Evolutionary conservation across 768 basidiomycete genomes (phyloP).

Genomic region (Mycena crocata): DNA sequence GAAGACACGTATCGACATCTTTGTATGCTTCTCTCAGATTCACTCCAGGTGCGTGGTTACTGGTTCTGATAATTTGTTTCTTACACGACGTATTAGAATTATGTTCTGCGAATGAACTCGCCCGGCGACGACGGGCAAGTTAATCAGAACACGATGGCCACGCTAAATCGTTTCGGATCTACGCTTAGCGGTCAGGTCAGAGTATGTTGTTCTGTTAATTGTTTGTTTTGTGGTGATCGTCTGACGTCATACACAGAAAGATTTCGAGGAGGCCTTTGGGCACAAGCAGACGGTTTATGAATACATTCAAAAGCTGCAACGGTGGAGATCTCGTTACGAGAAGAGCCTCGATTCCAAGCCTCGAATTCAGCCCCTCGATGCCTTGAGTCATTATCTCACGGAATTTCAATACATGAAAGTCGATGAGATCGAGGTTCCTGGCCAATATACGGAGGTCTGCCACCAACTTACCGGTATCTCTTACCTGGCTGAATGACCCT

Average conservation of each 20-base stretch:
- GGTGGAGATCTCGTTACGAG: conserved; percentile 94
- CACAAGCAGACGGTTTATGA: conserved; percentile 84
- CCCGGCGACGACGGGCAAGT: conserved; percentile 78
- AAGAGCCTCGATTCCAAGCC: conserved; percentile 84
- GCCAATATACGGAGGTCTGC: conserved; percentile 95
- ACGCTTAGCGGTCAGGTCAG: conserved; percentile 69
- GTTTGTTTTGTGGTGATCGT: conserved; percentile 4
- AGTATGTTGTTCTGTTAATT: conserved; percentile 54
- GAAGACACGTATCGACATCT: conserved; percentile 95
- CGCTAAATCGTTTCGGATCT: conserved; percentile 67
- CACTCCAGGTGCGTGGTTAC: conserved; percentile 75
- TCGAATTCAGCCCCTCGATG: conserved; percentile 85
- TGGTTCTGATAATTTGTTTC: conserved; percentile 1
- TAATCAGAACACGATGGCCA: conserved; percentile 63
- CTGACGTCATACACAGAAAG: conserved; percentile 62
- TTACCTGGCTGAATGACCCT: conserved; percentile 16
- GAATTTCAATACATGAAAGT: conserved; percentile 99
- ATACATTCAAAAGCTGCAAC: conserved; percentile 89
- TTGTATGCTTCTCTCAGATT: conserved; percentile 89
- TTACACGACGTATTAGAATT: conserved; percentile 59
- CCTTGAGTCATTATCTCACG: conserved; percentile 90
- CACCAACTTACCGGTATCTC: background rate
- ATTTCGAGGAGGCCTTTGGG: conserved; percentile 93
- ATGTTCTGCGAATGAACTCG: conserved; percentile 71
- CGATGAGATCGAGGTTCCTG: conserved; percentile 98